Base-by-base conservation (phyloP, 352 stramenopile species). In the Elongisporangium undulatum region DNA sequence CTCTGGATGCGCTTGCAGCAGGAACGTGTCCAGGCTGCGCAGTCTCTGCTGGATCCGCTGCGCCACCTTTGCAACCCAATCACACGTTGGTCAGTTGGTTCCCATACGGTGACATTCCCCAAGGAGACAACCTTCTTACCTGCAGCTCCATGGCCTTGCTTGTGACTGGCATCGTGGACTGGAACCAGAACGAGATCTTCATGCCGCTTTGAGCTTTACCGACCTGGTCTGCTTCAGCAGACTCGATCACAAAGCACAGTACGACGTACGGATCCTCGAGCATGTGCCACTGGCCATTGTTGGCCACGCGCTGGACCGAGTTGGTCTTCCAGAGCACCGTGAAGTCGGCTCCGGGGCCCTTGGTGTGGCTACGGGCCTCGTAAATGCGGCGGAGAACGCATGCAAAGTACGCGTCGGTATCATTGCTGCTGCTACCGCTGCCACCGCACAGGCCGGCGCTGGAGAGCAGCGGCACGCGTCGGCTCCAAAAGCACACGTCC, bases 321-420 rank as follows among this genome's bases (percentile, higher is more conserved):
- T 62, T 75, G 17, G 71, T 79, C 48, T 79, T 77, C 71, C 71
- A 79, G 26, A 79, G 52, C 22, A 76, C 45, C 9, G 66, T 77
- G 45, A 61, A 69, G 49, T 61, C 54, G 4, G 64, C 63, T 16
- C 58, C 34, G 7, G 22, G 15, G 3, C 48, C 52, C 5, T 41
- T 26, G 29, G 15, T 16, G 0, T 55, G 41, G 10, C 60, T 66
- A 20, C 56, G 60, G 21, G 63, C 34, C 6, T 75, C 66, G n/a
- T 69, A 61, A 16, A 74, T 71, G 26, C 71, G 71, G 7, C 71
- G 65, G 16, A 76, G 55, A 9, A 74, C 58, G 22, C 59, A 72
- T 20, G 66, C 57, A 22, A 74, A 79, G 26, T 63, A 63, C 20
- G 68, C 45, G 4, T 75, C 63, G 0, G 59, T 65, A 45, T 55